These are phyloP conservation scores for Incumbomyces delicatus DNA, from an alignment of 2,329 filamentous ascomycete genomes.

Conservation along the genomic window DNA sequence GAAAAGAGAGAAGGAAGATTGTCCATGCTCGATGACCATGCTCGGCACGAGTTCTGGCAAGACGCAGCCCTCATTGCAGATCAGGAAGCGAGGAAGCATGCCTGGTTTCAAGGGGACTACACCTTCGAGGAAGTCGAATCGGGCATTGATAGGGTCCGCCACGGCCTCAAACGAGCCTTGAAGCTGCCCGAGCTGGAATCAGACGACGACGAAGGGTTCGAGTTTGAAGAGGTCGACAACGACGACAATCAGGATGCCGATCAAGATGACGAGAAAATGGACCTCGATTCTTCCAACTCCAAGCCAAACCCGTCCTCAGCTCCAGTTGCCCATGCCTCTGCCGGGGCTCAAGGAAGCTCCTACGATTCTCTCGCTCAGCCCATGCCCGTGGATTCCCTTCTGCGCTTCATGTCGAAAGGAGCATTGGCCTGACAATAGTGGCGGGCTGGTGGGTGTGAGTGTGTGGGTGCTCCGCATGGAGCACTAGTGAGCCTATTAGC, in stretches of 20 bases:
- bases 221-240: conserved; percentile 35
- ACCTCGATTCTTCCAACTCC: conserved; percentile 26
- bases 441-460: too few relatives aligned
- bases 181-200: conserved; percentile 42
- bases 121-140: conserved; percentile 59
- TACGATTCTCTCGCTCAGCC: conserved; percentile 19
- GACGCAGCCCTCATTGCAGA: conserved; percentile 44
- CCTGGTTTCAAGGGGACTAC: conserved; percentile 53
- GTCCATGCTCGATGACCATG: conserved; percentile 31
- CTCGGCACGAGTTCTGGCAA: conserved; percentile 52
- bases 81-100: conserved; percentile 34
- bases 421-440: not conserved
- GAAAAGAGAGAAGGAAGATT: not conserved
- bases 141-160: conserved; percentile 61
- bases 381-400: conserved; percentile 37
- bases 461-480: too few relatives aligned
- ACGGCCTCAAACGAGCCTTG: conserved; percentile 52
- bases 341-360: too few relatives aligned
- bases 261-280: conserved; percentile 30
- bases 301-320: conserved; percentile 16
- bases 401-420: conserved; percentile 44
- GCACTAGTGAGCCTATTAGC: too few relatives aligned
- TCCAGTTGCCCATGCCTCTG: conserved; percentile 27
- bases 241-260: conserved; percentile 48
- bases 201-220: conserved; percentile 42